Evolutionary conservation across 73 alveolate species (phyloP).

Genomic region (Paraurostyla sp.): DNA sequence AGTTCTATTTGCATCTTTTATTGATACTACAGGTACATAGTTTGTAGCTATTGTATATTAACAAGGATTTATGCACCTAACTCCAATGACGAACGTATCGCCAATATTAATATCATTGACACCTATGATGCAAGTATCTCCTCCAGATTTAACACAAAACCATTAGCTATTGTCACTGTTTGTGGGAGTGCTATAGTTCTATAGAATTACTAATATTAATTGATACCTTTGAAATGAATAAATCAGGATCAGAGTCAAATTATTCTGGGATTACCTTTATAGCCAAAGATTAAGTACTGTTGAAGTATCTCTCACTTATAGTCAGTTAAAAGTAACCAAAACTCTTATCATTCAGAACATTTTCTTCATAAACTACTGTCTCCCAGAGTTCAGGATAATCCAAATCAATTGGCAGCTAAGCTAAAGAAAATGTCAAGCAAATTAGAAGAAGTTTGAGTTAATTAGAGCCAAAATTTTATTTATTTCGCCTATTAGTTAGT

Average conservation of each 20-base stretch:
- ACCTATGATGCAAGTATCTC: slow-evolving; percentile 49
- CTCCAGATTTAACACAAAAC: slow-evolving; percentile 25
- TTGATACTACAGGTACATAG: not conserved
- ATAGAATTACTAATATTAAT: not conserved
- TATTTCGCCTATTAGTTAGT: not conserved
- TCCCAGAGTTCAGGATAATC: slow-evolving; percentile 36
- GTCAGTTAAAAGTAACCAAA: slow-evolving; percentile 18
- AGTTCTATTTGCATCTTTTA: not conserved
- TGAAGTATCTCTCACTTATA: slow-evolving; percentile 37
- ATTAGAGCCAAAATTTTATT: not conserved
- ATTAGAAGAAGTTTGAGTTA: not conserved
- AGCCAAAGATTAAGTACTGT: slow-evolving; percentile 23
- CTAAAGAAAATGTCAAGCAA: not conserved
- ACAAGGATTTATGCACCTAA: slow-evolving; percentile 55
- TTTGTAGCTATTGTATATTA: not conserved
- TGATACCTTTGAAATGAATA: slow-evolving; percentile 55
- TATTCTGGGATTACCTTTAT: slow-evolving; percentile 39
- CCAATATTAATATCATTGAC: not conserved
- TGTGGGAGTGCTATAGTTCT: slow-evolving; percentile 34
- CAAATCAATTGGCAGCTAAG: not conserved
- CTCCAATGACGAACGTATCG: slow-evolving; percentile 30
- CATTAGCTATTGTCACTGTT: not conserved
- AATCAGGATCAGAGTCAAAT: slow-evolving; percentile 61
- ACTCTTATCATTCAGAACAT: slow-evolving; percentile 18
- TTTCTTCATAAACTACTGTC: not conserved